Percentiles rank a stretch among this genome's conserved stretches.
Evolutionary conservation across 2,329 filamentous ascomycete genomes (phyloP).

Genomic region (Macrophomina phaseolina): DNA sequence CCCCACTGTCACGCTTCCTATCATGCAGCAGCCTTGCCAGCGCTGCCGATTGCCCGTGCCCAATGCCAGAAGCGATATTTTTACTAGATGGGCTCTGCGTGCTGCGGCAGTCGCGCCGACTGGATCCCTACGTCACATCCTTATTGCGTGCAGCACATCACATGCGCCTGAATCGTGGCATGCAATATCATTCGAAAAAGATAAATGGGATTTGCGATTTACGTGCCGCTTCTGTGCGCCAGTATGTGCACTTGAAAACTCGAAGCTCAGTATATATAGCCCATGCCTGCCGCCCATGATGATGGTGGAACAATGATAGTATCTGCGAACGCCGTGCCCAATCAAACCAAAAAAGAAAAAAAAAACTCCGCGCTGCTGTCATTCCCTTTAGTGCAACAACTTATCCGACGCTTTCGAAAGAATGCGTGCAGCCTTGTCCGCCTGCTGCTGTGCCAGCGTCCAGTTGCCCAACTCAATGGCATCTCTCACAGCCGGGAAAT

Average conservation of each 20-base stretch:
- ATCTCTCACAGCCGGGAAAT: slow-evolving; percentile 86
- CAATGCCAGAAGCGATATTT: not conserved
- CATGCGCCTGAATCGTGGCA: not conserved
- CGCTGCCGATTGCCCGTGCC: slow-evolving; percentile 8
- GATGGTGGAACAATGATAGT: not conserved
- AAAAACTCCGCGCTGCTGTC: not conserved
- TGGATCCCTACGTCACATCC: not conserved
- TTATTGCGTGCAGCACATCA: not conserved
- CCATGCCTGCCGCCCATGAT: slow-evolving; percentile 10
- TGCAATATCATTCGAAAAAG: not conserved
- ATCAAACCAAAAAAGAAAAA: not conserved
- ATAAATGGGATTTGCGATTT: slow-evolving; percentile 11
- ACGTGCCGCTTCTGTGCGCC: slow-evolving; percentile 14
- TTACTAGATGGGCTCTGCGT: not conserved
- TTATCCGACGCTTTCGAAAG: slow-evolving; percentile 61
- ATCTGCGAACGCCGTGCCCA: slow-evolving; percentile 13
- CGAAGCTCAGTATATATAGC: slow-evolving; percentile 20
- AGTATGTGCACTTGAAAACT: slow-evolving; percentile 4
- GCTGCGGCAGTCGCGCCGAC: not conserved
- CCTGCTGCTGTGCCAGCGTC: slow-evolving; percentile 68
- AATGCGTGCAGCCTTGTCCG: slow-evolving; percentile 74
- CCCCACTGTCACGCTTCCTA: not conserved
- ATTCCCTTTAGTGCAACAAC: slow-evolving; percentile 21
- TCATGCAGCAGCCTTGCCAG: not conserved
- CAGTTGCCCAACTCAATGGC: slow-evolving; percentile 75